Evolutionary conservation across 2,329 filamentous ascomycete genomes (phyloP).

Genomic region (Alternaria tenuissima): DNA sequence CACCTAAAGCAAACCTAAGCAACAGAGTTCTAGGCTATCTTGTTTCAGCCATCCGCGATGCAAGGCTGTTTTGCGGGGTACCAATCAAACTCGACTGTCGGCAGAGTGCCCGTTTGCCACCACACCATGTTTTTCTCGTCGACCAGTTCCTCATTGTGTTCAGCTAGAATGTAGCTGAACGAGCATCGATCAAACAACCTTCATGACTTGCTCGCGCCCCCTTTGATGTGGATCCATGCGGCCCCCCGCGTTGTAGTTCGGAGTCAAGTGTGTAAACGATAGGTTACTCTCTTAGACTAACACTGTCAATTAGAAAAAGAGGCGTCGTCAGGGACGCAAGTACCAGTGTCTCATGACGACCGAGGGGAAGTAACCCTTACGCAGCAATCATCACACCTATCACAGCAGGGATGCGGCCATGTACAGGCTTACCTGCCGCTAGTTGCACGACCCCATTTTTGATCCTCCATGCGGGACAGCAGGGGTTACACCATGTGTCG

Average conservation of each 20-base stretch:
- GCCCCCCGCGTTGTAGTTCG: neutral
- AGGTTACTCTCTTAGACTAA: constrained; percentile 2
- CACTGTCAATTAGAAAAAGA: constrained; percentile 3
- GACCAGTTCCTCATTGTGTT: neutral
- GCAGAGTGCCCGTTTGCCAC: constrained; percentile 8
- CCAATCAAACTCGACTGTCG: constrained; percentile 7
- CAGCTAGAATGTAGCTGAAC: neutral
- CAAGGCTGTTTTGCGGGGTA: constrained; percentile 13
- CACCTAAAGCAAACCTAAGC: constrained; percentile 7
- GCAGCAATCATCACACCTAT: constrained; percentile 12
- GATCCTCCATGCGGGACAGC: constrained; percentile 27
- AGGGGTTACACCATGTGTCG: constrained; percentile 18
- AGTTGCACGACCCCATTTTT: constrained; percentile 24
- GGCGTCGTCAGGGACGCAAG: constrained; percentile 2
- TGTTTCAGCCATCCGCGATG: constrained; percentile 13
- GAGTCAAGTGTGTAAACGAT: neutral
- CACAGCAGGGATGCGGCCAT: constrained; percentile 17
- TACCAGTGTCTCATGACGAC: constrained; percentile 16
- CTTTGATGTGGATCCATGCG: neutral
- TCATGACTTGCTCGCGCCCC: neutral
- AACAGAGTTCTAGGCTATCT: constrained; percentile 19
- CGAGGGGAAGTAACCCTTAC: constrained; percentile 11
- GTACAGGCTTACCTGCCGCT: constrained; percentile 20
- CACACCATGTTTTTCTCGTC: constrained; percentile 2
- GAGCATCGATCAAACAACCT: neutral